Evolutionary conservation across 1,284 basidiomycete genomes (phyloP), one percentile per base, ranked within the genome.

Genomic region (Xerocomus amazonicus): DNA sequence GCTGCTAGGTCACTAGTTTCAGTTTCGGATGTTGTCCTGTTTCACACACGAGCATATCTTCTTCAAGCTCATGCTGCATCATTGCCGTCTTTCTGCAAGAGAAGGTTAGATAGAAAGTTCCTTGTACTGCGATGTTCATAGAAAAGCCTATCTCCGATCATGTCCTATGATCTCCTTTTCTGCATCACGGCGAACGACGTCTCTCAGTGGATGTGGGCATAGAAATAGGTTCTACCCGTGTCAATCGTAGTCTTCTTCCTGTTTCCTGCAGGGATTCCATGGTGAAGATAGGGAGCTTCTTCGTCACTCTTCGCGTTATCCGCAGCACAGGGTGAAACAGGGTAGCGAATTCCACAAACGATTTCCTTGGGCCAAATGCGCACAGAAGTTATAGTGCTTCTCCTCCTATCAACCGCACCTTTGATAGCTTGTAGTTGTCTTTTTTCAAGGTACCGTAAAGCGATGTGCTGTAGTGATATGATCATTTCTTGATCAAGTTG

Each of bases 151-250:
- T 67, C 63, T 57, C 57, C 60, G 54, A 58, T 65, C 51, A 55
- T 47, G 29, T 49, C 40, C 33, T 56, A 54, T 40, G 52, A 56
- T 38, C 50, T 79, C 35, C 53, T 33, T 83, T 35, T 83, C 36
- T 81, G 84, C 65, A 80, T 80, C 31, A 72, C 76, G 10, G 59
- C 84, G 37, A 38, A 36, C 19, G 6, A 81, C 82, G 3, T 79
- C 83, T 1, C 57, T 83, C 14, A 28, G 71, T 84, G 59, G 83
- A 83, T 16, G 66, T 87, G 50, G 72, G 73, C 43, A 75, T 84
- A 67, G 13, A 43, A 79, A 83, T 81, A 54, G 57, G 72, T 69
- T 43, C 40, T 28, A 31, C 45, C 49, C 29, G 28, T 50, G 39
- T 29, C 40, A n/a, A 40, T 50, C 31, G 41, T 36, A 39, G 49